phyloP scores from a whole-genome alignment of 495 filamentous ascomycete genomes.

The Trichoderma parareesei region DNA sequence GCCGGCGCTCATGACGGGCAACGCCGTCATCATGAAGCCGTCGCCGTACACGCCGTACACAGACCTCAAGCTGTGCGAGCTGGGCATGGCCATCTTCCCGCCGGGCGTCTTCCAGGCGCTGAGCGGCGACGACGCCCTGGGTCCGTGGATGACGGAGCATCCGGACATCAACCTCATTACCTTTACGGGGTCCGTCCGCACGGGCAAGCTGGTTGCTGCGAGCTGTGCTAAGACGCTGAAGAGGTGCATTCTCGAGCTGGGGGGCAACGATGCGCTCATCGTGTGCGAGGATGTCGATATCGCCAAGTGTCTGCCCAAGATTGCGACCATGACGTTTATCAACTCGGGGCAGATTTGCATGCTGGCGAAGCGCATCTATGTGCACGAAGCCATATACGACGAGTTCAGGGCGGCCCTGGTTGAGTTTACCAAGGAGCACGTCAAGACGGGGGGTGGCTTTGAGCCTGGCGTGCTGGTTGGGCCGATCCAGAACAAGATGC shows the following conservation, averaged over 20 bases:
- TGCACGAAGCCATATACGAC: conserved; percentile 61
- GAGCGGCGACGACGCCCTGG: conserved; percentile 58
- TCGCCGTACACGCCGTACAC: conserved; percentile 63
- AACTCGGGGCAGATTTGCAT: conserved; percentile 52
- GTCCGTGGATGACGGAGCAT: conserved; percentile 49
- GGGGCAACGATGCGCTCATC: conserved; percentile 63
- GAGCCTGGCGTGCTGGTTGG: conserved; percentile 35
- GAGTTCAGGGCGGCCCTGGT: conserved; percentile 49
- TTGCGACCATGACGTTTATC: conserved; percentile 47
- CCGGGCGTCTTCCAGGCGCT: conserved; percentile 60
- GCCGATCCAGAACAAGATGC: conserved; percentile 53
- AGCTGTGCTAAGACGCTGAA: conserved; percentile 55
- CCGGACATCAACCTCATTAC: conserved; percentile 57
- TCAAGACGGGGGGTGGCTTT: conserved; percentile 38
- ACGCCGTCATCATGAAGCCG: conserved; percentile 56
- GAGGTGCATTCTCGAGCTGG: conserved; percentile 41
- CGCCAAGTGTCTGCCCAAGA: conserved; percentile 43
- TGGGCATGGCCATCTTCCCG: conserved; percentile 52
- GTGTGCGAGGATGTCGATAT: conserved; percentile 60
- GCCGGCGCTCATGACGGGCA: conserved; percentile 50
- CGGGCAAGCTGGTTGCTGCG: conserved; percentile 57
- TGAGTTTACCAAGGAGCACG: conserved; percentile 39
- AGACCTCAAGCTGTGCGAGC: conserved; percentile 54
- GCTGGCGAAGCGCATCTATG: conserved; percentile 55
- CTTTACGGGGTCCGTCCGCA: conserved; percentile 59